These are phyloP conservation scores for Theileria equi DNA, from an alignment of 169 alveolate genomes.

Conservation along the genomic window DNA sequence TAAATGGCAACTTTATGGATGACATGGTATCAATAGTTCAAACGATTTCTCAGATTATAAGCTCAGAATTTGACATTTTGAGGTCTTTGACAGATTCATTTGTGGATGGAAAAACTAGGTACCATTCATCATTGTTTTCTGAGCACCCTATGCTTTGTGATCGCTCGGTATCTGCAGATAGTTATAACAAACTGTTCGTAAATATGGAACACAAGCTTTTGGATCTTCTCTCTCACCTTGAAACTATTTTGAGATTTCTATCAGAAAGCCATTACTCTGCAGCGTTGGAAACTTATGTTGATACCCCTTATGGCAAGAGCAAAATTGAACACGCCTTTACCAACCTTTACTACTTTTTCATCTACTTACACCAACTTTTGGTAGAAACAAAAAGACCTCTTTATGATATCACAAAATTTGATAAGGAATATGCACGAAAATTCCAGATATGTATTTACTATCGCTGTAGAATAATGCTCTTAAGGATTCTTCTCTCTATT, in stretches of 20 bases:
- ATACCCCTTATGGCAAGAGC: conserved; percentile 15
- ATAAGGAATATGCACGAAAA: conserved; percentile 6
- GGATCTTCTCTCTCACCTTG: conserved; percentile 44
- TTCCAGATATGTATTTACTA: conserved; percentile 49
- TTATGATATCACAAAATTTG: conserved; percentile 22
- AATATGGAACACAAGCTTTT: conserved; percentile 17
- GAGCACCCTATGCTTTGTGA: conserved; percentile 1
- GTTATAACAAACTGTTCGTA: conserved; percentile 24
- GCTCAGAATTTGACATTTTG: background rate
- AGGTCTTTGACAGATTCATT: background rate
- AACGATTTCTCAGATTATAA: conserved; percentile 24
- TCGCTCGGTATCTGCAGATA: conserved; percentile 11
- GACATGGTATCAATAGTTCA: conserved; percentile 11
- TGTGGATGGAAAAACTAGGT: background rate
- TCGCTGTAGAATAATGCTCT: conserved; percentile 48
- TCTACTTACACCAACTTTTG: conserved; percentile 18
- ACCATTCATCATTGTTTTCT: background rate
- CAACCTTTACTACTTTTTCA: conserved; percentile 20
- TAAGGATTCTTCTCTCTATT: conserved; percentile 3
- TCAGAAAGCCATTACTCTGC: conserved; percentile 2
- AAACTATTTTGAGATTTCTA: conserved; percentile 18
- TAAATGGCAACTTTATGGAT: conserved; percentile 1
- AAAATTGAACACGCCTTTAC: conserved; percentile 24
- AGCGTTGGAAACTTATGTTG: conserved; percentile 5
- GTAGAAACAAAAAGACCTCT: conserved; percentile 16